phyloP scores from a whole-genome alignment of 176 grass and related monocot species.

The Eragrostis nindensis region DNA sequence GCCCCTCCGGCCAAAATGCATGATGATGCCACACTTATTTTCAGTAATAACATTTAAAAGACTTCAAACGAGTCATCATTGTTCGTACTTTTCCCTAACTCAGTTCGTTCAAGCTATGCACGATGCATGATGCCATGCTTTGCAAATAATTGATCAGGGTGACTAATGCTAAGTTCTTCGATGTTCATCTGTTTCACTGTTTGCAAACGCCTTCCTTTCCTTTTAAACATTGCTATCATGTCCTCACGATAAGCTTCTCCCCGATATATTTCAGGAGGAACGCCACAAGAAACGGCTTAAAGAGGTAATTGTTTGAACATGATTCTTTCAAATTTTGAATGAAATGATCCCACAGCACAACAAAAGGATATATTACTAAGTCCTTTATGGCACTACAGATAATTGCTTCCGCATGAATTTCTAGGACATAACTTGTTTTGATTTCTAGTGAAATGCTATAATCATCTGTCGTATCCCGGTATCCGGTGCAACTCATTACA shows the following conservation, averaged over 20 bases:
- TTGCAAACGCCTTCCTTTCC: neutral
- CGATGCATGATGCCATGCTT: neutral
- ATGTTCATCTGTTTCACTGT: slow-evolving; percentile 4
- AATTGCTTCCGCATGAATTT: neutral
- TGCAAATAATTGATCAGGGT: no score
- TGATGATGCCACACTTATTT: neutral
- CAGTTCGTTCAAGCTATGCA: neutral
- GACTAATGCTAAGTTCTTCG: neutral
- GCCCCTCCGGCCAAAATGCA: neutral
- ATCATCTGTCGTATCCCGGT: neutral
- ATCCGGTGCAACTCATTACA: neutral
- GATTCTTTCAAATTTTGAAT: neutral
- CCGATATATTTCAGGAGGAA: slow-evolving; percentile 60
- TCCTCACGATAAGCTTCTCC: neutral
- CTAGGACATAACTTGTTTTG: neutral
- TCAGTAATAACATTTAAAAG: neutral
- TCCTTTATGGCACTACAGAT: neutral
- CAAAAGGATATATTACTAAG: neutral
- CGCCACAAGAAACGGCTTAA: slow-evolving; percentile 66
- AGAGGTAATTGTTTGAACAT: slow-evolving; percentile 52
- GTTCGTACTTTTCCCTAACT: neutral
- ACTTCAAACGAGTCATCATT: neutral
- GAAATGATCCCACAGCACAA: neutral
- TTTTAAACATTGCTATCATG: neutral
- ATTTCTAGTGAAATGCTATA: neutral